Evolutionary conservation across 1,284 basidiomycete species (phyloP), one percentile per base, ranked within the genome.

Genomic region (Irpex sp.): DNA sequence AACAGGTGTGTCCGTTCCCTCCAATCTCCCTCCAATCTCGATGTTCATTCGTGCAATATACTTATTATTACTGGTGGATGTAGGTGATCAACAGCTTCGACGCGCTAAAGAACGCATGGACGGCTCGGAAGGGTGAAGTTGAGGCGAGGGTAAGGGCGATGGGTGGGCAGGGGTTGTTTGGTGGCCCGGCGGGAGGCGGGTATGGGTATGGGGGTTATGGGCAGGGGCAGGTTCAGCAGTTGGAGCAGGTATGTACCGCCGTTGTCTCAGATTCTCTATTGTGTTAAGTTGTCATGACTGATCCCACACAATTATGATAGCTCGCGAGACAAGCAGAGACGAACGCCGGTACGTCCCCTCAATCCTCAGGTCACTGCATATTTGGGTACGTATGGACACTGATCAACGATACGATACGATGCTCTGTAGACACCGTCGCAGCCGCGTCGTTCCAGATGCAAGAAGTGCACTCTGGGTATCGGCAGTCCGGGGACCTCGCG

Each of bases 371-470:
- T 38, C 54, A 9, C 37, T 58, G 3, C 4, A 8, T 47, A 11
- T 13, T 13, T 37, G 5, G 1, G 5, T 34, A n/a, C n/a, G n/a
- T n/a, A 34, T 6, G 31, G 1, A 31, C 1, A 9, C n/a, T 63
- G 21, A 60, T 52, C 19, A 3, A n/a, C 26, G 21, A 26, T 44
- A 4, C 26, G 21, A 26, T 44, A 4, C 47, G 21, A 40, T 44
- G 8, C 3, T 54, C n/a, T 44, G 1, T 58, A 78, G 77, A 77
- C 59, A 71, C 73, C 2, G 68, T 78, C 19, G 75, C 76, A 7
- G 77, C 77, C 4, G 72, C 75, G 2, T 65, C 72, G 5, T 73
- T 77, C 70, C 77, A 79, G 68, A 74, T 78, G 74, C 68, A 75
- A 36, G 77, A 79, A 60, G 75, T 76, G 4, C 73, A 71, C 55